These are phyloP conservation scores for Chondrus crispus DNA, from an alignment of 23 red algal species.

Conservation along the genomic window DNA sequence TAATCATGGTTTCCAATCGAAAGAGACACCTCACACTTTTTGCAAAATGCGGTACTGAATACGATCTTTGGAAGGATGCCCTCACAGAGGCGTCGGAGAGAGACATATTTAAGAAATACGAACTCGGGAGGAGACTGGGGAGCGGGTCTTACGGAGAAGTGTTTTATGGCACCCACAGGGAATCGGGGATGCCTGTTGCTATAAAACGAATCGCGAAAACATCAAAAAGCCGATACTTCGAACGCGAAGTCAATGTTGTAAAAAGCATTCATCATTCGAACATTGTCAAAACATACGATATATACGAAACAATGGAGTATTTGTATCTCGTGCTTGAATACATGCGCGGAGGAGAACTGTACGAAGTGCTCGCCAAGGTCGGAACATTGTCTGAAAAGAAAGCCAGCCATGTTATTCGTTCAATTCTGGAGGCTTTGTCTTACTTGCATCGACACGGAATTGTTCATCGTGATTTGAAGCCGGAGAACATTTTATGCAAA, in stretches of 20 bases:
- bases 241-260: constrained; percentile 71
- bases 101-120: background rate
- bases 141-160: background rate
- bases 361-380: constrained; percentile 77
- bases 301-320: constrained; percentile 69
- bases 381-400: constrained; percentile 71
- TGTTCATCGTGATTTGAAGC: constrained; percentile 92
- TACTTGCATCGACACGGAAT: constrained; percentile 86
- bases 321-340: constrained; percentile 89
- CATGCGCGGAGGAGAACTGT: constrained; percentile 92
- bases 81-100: background rate
- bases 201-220: background rate
- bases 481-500: constrained; percentile 76
- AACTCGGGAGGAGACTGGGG: background rate
- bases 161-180: background rate
- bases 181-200: background rate
- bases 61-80: background rate
- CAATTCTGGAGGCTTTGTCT: constrained; percentile 74
- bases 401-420: constrained; percentile 71
- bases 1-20: background rate
- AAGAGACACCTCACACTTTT: background rate
- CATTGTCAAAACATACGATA: constrained; percentile 81
- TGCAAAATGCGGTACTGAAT: background rate
- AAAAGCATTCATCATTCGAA: constrained; percentile 66
- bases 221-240: constrained; percentile 20